Conservation (phyloP, 1,139 yeast genomes). For the Candida sojae region DNA sequence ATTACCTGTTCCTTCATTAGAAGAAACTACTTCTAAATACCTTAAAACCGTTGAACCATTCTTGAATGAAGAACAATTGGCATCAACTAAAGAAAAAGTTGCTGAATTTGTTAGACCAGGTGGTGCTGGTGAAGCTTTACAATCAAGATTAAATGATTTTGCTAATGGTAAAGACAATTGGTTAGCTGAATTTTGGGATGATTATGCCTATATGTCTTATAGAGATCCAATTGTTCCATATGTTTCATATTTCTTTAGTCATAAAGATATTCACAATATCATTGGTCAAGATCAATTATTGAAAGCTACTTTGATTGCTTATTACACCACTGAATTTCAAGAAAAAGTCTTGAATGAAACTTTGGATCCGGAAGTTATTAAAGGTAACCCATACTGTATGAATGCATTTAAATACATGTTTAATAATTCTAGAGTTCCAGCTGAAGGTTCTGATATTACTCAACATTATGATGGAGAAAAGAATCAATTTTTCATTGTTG, state of each 20-base stretch:
- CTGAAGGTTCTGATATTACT: conserved; percentile 58
- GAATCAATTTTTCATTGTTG: conserved; percentile 72
- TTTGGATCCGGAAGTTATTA: conserved; percentile 77
- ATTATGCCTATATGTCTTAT: conserved; percentile 86
- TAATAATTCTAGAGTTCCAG: conserved; percentile 84
- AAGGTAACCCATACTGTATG: conserved; percentile 87
- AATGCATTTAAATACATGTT: conserved; percentile 91
- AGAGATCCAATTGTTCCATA: conserved; percentile 93
- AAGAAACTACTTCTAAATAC: conserved; percentile 70
- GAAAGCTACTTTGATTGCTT: conserved; percentile 68
- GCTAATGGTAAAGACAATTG: conserved; percentile 76
- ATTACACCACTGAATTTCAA: conserved; percentile 58
- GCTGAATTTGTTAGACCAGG: conserved; percentile 56
- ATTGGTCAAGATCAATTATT: conserved; percentile 71
- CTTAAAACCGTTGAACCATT: conserved; percentile 73
- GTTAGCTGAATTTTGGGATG: conserved; percentile 94
- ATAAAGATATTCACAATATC: conserved; percentile 61
- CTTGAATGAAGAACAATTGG: conserved; percentile 53
- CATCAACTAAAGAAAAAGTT: conserved; percentile 59
- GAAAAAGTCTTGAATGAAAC: conserved; percentile 57
- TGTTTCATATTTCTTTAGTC: conserved; percentile 88
- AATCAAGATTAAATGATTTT: conserved; percentile 59
- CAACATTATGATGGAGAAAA: conserved; percentile 48
- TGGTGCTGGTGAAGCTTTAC: conserved; percentile 70
- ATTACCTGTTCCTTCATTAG: conserved; percentile 84